phyloP scores from a whole-genome alignment of 2,329 filamentous ascomycete genomes.

The Elsinoe fawcettii region DNA sequence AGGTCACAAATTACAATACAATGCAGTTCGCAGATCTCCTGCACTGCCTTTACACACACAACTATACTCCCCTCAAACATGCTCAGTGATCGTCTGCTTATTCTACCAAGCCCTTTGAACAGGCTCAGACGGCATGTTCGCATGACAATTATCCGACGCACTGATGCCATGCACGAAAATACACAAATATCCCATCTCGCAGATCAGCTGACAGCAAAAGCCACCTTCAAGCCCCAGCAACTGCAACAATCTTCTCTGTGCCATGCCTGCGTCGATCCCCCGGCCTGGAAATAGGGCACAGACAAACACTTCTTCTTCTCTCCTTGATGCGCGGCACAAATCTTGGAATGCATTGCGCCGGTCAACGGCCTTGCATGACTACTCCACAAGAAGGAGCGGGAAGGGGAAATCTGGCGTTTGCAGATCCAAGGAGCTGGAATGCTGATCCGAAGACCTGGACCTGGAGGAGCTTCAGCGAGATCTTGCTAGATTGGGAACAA shows the following conservation, averaged over 20 bases:
- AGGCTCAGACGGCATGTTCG: slow-evolving; percentile 8
- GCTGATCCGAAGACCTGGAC: background rate
- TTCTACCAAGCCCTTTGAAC: background rate
- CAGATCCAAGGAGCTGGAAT: slow-evolving; percentile 7
- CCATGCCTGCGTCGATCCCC: background rate
- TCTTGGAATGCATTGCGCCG: slow-evolving; percentile 9
- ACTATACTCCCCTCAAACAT: background rate
- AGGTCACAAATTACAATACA: background rate
- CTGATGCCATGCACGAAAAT: slow-evolving; percentile 2
- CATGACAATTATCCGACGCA: slow-evolving; percentile 13
- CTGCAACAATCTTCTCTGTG: background rate
- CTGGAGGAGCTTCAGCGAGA: background rate
- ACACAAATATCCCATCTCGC: slow-evolving; percentile 1
- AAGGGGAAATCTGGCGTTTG: slow-evolving; percentile 1
- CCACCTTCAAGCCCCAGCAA: background rate
- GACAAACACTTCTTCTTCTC: background rate
- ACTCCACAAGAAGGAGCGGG: background rate
- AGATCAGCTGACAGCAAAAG: background rate
- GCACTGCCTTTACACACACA: background rate
- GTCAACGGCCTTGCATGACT: slow-evolving; percentile 11
- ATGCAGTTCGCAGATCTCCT: slow-evolving; percentile 7
- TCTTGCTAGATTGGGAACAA: background rate
- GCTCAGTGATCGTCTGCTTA: background rate
- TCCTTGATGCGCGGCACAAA: background rate
- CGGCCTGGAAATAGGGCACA: background rate